Evolutionary conservation across 768 basidiomycete species (phyloP).

Genomic region (Tylopilus felleus): DNA sequence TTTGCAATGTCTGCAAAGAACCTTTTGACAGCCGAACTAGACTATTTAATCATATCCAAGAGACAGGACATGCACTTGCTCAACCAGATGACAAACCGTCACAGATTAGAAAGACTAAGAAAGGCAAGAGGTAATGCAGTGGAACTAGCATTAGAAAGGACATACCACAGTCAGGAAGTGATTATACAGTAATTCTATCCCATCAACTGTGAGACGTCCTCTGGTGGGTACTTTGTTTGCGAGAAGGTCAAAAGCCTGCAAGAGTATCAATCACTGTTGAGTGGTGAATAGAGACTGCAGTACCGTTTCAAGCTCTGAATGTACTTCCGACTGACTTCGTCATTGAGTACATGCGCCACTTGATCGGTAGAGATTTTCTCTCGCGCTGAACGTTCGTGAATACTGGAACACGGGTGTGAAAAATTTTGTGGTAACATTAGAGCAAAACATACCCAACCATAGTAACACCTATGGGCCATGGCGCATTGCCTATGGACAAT

Average conservation of each 20-base stretch:
- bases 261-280: slow-evolving; percentile 5
- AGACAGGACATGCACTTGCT: slow-evolving; percentile 67
- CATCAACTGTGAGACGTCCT: slow-evolving; percentile 90
- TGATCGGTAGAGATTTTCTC: slow-evolving; percentile 98
- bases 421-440: background rate
- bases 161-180: slow-evolving; percentile 4
- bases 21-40: slow-evolving; percentile 67
- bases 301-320: slow-evolving; percentile 96
- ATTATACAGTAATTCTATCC: slow-evolving; percentile 45
- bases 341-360: slow-evolving; percentile 97
- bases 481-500: slow-evolving; percentile 95
- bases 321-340: slow-evolving; percentile 98
- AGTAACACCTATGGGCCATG: slow-evolving; percentile 99
- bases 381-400: slow-evolving; percentile 95
- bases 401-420: slow-evolving; percentile 43
- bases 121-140: slow-evolving; percentile 19
- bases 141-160: slow-evolving; percentile 2
- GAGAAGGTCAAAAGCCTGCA: slow-evolving; percentile 87
- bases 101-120: slow-evolving; percentile 37
- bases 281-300: slow-evolving; percentile 9
- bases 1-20: slow-evolving; percentile 68
- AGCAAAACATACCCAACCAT: slow-evolving; percentile 83
- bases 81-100: slow-evolving; percentile 27
- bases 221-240: slow-evolving; percentile 94
- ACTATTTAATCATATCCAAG: slow-evolving; percentile 69